phyloP scores from a whole-genome alignment of 257 asterid species.

The Ilex aquifolium region DNA sequence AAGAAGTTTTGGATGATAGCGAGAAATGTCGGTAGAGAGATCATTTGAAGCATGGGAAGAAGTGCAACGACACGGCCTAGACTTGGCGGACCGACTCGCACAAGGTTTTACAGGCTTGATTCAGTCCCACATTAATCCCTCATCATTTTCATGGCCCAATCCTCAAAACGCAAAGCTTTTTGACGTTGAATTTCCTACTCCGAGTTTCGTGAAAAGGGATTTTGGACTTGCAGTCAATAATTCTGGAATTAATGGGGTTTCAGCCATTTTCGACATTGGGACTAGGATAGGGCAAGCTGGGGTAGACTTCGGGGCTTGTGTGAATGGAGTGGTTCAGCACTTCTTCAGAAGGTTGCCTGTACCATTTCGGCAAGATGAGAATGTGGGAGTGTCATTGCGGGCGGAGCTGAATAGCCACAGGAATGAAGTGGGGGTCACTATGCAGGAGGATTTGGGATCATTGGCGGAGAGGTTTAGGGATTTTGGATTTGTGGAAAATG shows the following conservation, averaged over 20 bases:
- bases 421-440: conserved; percentile 42
- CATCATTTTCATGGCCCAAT: no score
- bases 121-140: no score
- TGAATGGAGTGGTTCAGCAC: conserved; percentile 81
- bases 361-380: conserved; percentile 71
- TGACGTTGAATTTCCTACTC: conserved; percentile 63
- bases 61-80: no score
- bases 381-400: conserved; percentile 30
- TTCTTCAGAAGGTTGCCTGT: conserved; percentile 59
- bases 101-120: no score
- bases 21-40: no score
- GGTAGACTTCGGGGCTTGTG: conserved; percentile 66
- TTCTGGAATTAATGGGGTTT: conserved; percentile 64
- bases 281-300: conserved; percentile 87
- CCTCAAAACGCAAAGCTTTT: no score
- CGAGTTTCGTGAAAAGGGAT: conserved; percentile 51
- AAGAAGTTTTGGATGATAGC: no score
- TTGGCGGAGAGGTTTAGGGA: conserved; percentile 69
- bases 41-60: no score
- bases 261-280: conserved; percentile 90
- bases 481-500: conserved; percentile 50
- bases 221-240: conserved; percentile 58
- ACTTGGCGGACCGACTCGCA: no score
- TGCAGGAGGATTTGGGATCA: conserved; percentile 79
- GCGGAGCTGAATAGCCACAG: conserved; percentile 31